A percentile compares a stretch with the other conserved stretches of the same genome.
phyloP scores from a whole-genome alignment of 1,284 basidiomycete species.

The Rhodotorula sp. region DNA sequence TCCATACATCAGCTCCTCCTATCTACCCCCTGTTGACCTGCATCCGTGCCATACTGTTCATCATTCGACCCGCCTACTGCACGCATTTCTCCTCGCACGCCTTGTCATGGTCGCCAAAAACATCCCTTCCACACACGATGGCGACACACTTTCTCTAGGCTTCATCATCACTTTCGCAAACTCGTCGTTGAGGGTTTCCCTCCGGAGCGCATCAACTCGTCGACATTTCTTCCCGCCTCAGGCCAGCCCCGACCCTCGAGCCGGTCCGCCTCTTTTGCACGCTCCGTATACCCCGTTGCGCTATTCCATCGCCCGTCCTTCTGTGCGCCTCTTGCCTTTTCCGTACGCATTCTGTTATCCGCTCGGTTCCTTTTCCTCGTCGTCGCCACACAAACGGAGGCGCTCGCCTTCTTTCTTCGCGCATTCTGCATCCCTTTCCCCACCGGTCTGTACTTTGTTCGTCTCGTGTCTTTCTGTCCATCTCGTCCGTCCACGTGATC shows the following conservation, averaged over 20 bases:
- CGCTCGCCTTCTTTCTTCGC: not conserved
- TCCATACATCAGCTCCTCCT: no score
- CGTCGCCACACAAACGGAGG: not conserved
- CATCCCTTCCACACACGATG: not conserved
- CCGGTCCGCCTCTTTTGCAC: no score
- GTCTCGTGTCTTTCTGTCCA: not conserved
- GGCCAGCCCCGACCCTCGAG: no score
- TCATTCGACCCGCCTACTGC: not conserved
- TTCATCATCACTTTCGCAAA: not conserved
- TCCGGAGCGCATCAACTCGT: no score
- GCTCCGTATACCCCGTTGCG: no score
- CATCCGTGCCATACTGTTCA: not conserved
- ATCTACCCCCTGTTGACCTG: no score
- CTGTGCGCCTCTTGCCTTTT: no score
- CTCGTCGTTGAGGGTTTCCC: no score
- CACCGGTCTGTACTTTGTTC: not conserved
- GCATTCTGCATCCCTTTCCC: not conserved
- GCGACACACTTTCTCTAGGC: not conserved
- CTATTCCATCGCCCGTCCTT: no score
- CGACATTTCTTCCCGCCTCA: no score
- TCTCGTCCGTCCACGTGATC: not conserved
- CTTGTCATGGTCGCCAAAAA: not conserved
- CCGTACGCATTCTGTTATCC: no score
- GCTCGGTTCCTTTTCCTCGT: not conserved
- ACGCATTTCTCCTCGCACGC: not conserved